Percentiles rank a stretch among this genome's conserved stretches.
phyloP scores from a whole-genome alignment of 2,329 filamentous ascomycete genomes.

The Exophiala mesophila region DNA sequence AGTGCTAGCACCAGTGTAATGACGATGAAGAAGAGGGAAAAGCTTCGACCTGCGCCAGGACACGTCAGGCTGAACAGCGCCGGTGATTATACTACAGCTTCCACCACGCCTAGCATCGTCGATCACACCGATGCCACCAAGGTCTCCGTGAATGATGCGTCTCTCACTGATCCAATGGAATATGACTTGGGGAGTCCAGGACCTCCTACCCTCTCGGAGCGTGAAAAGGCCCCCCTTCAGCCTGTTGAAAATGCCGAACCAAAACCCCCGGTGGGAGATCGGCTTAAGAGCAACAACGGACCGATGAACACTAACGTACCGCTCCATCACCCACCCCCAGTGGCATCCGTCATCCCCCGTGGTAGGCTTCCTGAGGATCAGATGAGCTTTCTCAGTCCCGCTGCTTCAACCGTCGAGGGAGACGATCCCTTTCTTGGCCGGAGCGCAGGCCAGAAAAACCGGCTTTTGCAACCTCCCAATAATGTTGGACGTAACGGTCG shows the following conservation, averaged over 20 bases:
- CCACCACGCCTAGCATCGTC: neutral
- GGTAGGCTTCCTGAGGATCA: slow-evolving; percentile 6
- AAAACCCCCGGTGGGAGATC: too few species aligned
- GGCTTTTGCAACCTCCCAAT: neutral
- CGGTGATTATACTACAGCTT: slow-evolving; percentile 3
- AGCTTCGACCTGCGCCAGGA: neutral
- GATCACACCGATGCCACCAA: slow-evolving; percentile 6
- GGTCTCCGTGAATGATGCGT: slow-evolving; percentile 7
- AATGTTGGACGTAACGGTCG: too few species aligned
- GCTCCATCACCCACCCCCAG: slow-evolving; percentile 8
- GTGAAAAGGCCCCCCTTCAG: too few species aligned
- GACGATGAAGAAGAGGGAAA: neutral
- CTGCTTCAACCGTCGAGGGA: slow-evolving; percentile 1
- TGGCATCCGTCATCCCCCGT: slow-evolving; percentile 1
- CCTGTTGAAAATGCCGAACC: too few species aligned
- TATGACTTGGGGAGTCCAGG: slow-evolving; percentile 4
- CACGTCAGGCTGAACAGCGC: slow-evolving; percentile 8
- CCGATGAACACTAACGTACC: neutral
- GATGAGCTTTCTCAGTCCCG: slow-evolving; percentile 2
- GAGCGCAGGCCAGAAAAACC: neutral
- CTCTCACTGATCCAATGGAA: slow-evolving; percentile 15
- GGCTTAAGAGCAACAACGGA: too few species aligned
- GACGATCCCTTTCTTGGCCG: neutral
- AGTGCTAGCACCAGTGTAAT: neutral
- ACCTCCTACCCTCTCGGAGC: neutral